Evolutionary conservation across 805 yeast species (phyloP).

Genomic region (Pichia sporocuriosa): DNA sequence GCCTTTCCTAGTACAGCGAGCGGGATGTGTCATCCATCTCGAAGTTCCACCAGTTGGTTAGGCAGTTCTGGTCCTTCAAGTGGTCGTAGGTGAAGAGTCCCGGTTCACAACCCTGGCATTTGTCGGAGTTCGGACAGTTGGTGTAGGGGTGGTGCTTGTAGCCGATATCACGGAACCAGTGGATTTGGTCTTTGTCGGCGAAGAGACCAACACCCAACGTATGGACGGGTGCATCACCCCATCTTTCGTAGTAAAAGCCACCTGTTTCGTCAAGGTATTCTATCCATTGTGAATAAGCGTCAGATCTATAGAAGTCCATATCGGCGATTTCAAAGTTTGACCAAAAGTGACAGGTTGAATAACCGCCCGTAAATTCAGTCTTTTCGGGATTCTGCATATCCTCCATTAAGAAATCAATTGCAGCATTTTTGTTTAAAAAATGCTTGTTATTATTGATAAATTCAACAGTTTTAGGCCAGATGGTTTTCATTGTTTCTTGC

Average conservation of each 20-base stretch:
- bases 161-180: conserved; percentile 86
- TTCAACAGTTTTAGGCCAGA: conserved; percentile 66
- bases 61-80: conserved; percentile 64
- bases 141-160: conserved; percentile 68
- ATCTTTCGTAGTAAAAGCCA: conserved; percentile 82
- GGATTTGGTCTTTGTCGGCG: conserved; percentile 60
- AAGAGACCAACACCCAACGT: conserved; percentile 67
- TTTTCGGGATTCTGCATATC: conserved; percentile 45
- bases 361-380: conserved; percentile 33
- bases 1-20: background rate
- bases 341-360: conserved; percentile 79
- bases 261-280: conserved; percentile 59
- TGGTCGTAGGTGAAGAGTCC: conserved; percentile 52
- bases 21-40: conserved; percentile 28
- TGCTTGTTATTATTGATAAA: conserved; percentile 52
- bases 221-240: conserved; percentile 95
- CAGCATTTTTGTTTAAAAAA: conserved; percentile 47
- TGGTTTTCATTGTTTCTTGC: conserved; percentile 50
- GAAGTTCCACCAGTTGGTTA: conserved; percentile 59
- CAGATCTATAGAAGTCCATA: conserved; percentile 70
- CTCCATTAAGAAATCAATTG: conserved; percentile 47
- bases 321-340: conserved; percentile 82
- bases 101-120: conserved; percentile 41
- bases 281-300: conserved; percentile 61
- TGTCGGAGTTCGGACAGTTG: conserved; percentile 60